Base-by-base conservation (phyloP, 495 filamentous ascomycete genomes). In the Penicillium flavigenum region DNA sequence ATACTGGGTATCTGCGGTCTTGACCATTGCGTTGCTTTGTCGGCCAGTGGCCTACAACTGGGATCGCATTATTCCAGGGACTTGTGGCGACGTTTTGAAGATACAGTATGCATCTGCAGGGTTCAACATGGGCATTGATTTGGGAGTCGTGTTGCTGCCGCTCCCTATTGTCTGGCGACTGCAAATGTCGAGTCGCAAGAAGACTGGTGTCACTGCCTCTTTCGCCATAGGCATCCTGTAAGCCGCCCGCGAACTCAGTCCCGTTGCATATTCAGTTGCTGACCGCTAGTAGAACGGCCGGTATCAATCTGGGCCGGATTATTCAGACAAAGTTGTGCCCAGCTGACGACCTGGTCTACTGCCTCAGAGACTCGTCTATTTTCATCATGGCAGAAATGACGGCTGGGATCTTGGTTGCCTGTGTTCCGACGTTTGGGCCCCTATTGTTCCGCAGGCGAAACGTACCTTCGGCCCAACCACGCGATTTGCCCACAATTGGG, bases 11-110 rank as follows among this genome's bases (percentile, higher is more conserved):
- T 50, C 59, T 7, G 50, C 59, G 16, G 50, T 65, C 14, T 47
- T 62, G 27, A 59, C 54, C 12, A 63, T 65, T n/a, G 26, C 55
- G 8, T 31, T 63, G 4, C 51, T 68, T 7, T 68, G 59, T 32
- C 57, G 60, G 4, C 65, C 63, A n/a, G 58, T 68, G 11, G 38
- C 39, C 24, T 58, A 45, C 57, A 65, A 63, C 38, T 68, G 63
- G 65, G 47, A 68, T 10, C 20, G 38, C 6, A 55, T 46, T 0
- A 47, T 63, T 16, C 32, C 54, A 22, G 59, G 60, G 2, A 54
- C 39, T n/a, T 65, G 65, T 34, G 65, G 57, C 0, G 54, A 65
- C 44, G 36, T 58, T 4, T 9, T 41, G 10, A 56, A 57, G 36
- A 55, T 58, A 6, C 45, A 63, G 42, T 57, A 60, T 32, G 60